These are phyloP conservation scores for Pythium apleroticum DNA, from an alignment of 352 stramenopile genomes.

Conservation along the genomic window DNA sequence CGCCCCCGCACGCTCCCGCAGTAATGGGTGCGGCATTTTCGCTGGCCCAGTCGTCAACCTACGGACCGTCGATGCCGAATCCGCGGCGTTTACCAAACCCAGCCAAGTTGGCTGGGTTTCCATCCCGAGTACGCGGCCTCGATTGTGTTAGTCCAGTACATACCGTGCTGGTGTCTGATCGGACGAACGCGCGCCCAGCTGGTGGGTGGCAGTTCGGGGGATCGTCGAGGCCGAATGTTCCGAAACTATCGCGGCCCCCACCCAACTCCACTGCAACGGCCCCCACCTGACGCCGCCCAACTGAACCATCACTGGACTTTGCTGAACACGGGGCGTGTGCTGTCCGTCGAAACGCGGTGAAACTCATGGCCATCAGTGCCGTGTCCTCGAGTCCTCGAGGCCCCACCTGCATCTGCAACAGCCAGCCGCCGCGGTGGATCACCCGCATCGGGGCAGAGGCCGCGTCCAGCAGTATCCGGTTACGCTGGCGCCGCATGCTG, in stretches of 20 bases:
- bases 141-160: no score
- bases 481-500: conserved; percentile 1
- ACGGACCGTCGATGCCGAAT: neutral
- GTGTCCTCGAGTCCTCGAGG: no score
- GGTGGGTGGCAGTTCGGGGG: conserved; percentile 19
- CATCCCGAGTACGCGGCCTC: no score
- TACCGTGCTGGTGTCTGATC: neutral
- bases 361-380: no score
- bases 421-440: neutral
- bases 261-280: conserved; percentile 16
- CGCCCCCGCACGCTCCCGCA: neutral
- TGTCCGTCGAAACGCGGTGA: neutral
- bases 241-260: conserved; percentile 12
- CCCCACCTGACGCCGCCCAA: neutral
- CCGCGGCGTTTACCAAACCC: neutral
- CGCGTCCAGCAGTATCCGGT: conserved; percentile 21
- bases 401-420: neutral
- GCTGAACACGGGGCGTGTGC: neutral
- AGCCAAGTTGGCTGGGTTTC: neutral
- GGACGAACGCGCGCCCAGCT: conserved; percentile 10
- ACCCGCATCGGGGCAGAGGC: neutral
- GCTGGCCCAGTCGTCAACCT: neutral
- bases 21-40: neutral
- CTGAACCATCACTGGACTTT: neutral
- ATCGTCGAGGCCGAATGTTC: conserved; percentile 21